A percentile compares a stretch with the other conserved stretches of the same genome.
Evolutionary conservation across 352 stramenopile genomes (phyloP).

Genomic region (Phytophthora pinifolia): DNA sequence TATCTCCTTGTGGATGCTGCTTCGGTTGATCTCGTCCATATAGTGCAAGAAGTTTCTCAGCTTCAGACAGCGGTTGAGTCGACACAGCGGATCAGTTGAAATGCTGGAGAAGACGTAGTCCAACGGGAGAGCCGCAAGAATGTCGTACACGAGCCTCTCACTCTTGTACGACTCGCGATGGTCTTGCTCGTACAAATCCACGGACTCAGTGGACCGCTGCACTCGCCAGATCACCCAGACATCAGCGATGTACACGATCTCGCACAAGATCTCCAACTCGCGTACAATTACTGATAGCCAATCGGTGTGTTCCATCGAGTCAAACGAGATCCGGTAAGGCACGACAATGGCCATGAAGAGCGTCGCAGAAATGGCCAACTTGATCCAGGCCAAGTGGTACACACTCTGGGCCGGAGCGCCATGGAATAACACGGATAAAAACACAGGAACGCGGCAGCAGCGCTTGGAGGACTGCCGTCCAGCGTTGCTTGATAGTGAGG

Average conservation of each 20-base stretch:
- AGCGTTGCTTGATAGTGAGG: not conserved
- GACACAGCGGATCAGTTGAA: conserved; percentile 30
- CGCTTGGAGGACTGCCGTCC: not conserved
- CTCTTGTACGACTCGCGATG: conserved; percentile 44
- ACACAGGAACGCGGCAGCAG: conserved; percentile 5
- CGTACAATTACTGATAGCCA: conserved; percentile 28
- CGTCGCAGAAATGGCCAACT: conserved; percentile 31
- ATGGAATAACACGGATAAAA: conserved; percentile 23
- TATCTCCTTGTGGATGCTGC: conserved; percentile 63
- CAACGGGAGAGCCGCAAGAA: conserved; percentile 44
- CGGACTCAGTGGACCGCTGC: conserved; percentile 34
- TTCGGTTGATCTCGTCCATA: conserved; percentile 60
- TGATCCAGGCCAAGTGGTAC: conserved; percentile 52
- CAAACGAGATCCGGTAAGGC: conserved; percentile 58
- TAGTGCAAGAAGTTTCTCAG: conserved; percentile 52
- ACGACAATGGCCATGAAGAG: conserved; percentile 50
- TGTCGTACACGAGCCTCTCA: conserved; percentile 42
- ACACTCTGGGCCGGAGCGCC: conserved; percentile 43
- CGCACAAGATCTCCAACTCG: conserved; percentile 46
- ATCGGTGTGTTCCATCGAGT: conserved; percentile 28
- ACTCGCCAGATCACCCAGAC: conserved; percentile 63
- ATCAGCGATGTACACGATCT: conserved; percentile 54
- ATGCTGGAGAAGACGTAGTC: conserved; percentile 47
- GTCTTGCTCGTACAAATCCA: conserved; percentile 61
- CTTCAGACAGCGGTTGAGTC: conserved; percentile 54